Evolutionary conservation across 1,284 basidiomycete species (phyloP).

Genomic region (Wolfiporia cocos): DNA sequence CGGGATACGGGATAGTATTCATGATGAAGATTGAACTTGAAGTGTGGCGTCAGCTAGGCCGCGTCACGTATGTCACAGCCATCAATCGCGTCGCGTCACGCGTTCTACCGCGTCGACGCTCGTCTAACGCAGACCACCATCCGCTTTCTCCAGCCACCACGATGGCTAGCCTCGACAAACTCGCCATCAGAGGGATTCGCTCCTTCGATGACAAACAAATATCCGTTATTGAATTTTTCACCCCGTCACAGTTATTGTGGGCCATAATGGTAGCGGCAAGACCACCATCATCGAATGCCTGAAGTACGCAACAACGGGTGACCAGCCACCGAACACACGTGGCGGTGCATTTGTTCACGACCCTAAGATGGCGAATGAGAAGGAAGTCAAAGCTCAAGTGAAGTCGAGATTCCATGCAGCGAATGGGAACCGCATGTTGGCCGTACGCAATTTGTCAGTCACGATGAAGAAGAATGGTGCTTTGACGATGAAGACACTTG

Average conservation of each 20-base stretch:
- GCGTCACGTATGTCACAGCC: not conserved
- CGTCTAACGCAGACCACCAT: too few species aligned
- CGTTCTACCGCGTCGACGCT: constrained; percentile 3
- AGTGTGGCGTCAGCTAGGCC: too few species aligned
- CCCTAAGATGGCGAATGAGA: constrained; percentile 98
- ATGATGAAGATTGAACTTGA: constrained; percentile 13
- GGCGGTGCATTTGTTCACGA: constrained; percentile 98
- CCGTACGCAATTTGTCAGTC: constrained; percentile 89
- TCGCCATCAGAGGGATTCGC: constrained; percentile 82
- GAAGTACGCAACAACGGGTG: constrained; percentile 98
- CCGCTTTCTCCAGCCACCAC: too few species aligned
- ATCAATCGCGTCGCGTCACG: constrained; percentile 10
- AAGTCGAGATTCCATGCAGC: constrained; percentile 91
- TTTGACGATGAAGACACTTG: constrained; percentile 96
- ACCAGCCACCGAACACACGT: constrained; percentile 95
- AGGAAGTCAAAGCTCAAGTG: constrained; percentile 98
- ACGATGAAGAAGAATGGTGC: constrained; percentile 86
- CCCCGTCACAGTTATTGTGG: constrained; percentile 98
- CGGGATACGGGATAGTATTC: constrained; percentile 37
- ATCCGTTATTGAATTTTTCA: constrained; percentile 95
- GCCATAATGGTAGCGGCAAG: constrained; percentile 98
- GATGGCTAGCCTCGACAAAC: constrained; percentile 86
- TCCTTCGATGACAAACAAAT: constrained; percentile 95
- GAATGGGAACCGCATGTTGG: constrained; percentile 87
- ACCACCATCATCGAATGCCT: constrained; percentile 99